Evolutionary conservation across 139 green algal genomes (phyloP).

Genomic region (Ulvella scutata): DNA sequence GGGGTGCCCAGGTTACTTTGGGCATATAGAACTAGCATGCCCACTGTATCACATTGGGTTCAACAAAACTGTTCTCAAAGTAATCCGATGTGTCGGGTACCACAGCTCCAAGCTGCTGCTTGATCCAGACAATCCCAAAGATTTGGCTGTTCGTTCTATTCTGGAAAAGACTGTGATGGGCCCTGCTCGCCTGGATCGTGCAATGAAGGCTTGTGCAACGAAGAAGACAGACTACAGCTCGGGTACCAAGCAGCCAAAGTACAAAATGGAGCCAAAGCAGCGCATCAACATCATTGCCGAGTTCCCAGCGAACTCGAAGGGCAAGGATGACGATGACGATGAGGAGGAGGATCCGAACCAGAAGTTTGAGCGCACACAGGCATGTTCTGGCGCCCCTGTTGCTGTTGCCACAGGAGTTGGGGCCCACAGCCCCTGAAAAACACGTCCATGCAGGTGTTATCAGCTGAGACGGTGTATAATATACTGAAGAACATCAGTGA

Average conservation of each 20-base stretch:
- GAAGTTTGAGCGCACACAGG: conserved; percentile 47
- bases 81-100: conserved; percentile 89
- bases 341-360: conserved; percentile 28
- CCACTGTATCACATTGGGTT: conserved; percentile 95
- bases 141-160: neutral
- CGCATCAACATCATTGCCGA: conserved; percentile 76
- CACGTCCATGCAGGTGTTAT: conserved; percentile 54
- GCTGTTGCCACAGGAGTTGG: neutral
- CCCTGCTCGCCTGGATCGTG: neutral
- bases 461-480: conserved; percentile 55
- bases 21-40: conserved; percentile 89
- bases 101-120: conserved; percentile 78
- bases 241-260: conserved; percentile 69
- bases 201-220: conserved; percentile 14
- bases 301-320: conserved; percentile 65
- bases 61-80: conserved; percentile 80
- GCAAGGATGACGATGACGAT: conserved; percentile 33
- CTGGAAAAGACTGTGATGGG: neutral
- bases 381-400: neutral
- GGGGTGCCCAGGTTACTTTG: conserved; percentile 90
- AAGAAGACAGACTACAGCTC: conserved; percentile 33
- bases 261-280: conserved; percentile 50
- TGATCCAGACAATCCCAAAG: conserved; percentile 11
- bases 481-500: conserved; percentile 84
- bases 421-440: neutral